Evolutionary conservation across 2,329 filamentous ascomycete genomes (phyloP).

Genomic region (Tolypocladium ophioglossoides): DNA sequence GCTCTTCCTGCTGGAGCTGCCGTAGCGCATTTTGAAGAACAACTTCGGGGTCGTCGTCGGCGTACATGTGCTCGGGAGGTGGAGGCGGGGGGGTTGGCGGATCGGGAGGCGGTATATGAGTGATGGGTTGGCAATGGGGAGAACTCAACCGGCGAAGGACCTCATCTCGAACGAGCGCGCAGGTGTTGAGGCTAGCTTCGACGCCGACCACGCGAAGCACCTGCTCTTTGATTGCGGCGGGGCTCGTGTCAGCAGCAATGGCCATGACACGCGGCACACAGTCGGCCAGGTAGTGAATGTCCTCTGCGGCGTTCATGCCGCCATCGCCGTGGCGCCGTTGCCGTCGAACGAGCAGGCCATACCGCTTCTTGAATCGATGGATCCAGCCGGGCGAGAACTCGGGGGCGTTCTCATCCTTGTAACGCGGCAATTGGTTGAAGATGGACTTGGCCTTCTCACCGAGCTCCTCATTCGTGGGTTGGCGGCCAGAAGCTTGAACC

Average conservation of each 20-base stretch:
- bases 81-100: constrained; percentile 15
- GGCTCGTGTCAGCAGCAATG: constrained; percentile 47
- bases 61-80: constrained; percentile 28
- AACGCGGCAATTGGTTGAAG: constrained; percentile 46
- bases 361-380: constrained; percentile 54
- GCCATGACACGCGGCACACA: constrained; percentile 49
- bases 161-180: constrained; percentile 48
- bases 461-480: constrained; percentile 52
- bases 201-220: constrained; percentile 45
- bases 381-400: constrained; percentile 57
- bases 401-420: constrained; percentile 48
- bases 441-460: constrained; percentile 52
- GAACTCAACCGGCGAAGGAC: constrained; percentile 30
- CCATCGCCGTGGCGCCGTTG: constrained; percentile 42
- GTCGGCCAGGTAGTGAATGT: constrained; percentile 50
- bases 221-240: constrained; percentile 47
- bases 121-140: constrained; percentile 10
- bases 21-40: constrained; percentile 49
- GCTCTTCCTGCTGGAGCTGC: constrained; percentile 48
- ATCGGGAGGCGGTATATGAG: constrained; percentile 10
- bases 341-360: constrained; percentile 45
- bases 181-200: constrained; percentile 40
- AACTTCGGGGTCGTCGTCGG: constrained; percentile 45
- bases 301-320: constrained; percentile 37
- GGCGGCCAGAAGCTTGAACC: constrained; percentile 39